Percentiles rank a stretch among this genome's conserved stretches.
These are phyloP conservation scores for Mortierella antarctica DNA, from an alignment of 192 early-diverging fungal genomes.

Conservation along the genomic window DNA sequence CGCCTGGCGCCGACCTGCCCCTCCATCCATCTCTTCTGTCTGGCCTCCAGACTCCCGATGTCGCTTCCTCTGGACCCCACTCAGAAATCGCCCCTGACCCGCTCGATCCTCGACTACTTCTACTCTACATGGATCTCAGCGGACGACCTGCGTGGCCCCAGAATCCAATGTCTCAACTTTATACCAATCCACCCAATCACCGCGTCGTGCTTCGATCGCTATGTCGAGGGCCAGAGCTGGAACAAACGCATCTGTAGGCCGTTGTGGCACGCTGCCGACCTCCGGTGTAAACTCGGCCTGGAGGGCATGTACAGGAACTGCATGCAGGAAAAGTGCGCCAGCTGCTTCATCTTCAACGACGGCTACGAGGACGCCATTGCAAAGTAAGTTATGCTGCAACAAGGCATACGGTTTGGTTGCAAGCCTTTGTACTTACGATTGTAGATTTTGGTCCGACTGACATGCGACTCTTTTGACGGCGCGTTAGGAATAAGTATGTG, in stretches of 20 bases:
- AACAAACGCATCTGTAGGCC: conserved; percentile 47
- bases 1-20: conserved; percentile 41
- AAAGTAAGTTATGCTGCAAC: conserved; percentile 24
- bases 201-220: conserved; percentile 43
- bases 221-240: conserved; percentile 43
- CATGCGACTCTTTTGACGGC: too few species aligned
- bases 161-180: conserved; percentile 50
- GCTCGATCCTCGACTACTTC: conserved; percentile 47
- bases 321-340: conserved; percentile 52
- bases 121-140: conserved; percentile 46
- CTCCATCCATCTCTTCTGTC: conserved; percentile 46
- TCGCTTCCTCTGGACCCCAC: conserved; percentile 35
- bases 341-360: conserved; percentile 54
- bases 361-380: conserved; percentile 38
- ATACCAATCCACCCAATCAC: conserved; percentile 52
- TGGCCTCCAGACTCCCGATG: conserved; percentile 48
- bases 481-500: conserved; percentile 27
- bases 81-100: conserved; percentile 44
- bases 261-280: conserved; percentile 49
- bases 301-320: conserved; percentile 54
- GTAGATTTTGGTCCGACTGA: too few species aligned
- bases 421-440: background rate
- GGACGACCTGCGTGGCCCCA: conserved; percentile 23
- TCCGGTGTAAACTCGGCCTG: conserved; percentile 43
- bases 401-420: background rate